Percentiles rank a stretch among this genome's conserved stretches.
Evolutionary conservation across 1,284 basidiomycete genomes (phyloP).

Genomic region (Sanguinoderma infundibulare): DNA sequence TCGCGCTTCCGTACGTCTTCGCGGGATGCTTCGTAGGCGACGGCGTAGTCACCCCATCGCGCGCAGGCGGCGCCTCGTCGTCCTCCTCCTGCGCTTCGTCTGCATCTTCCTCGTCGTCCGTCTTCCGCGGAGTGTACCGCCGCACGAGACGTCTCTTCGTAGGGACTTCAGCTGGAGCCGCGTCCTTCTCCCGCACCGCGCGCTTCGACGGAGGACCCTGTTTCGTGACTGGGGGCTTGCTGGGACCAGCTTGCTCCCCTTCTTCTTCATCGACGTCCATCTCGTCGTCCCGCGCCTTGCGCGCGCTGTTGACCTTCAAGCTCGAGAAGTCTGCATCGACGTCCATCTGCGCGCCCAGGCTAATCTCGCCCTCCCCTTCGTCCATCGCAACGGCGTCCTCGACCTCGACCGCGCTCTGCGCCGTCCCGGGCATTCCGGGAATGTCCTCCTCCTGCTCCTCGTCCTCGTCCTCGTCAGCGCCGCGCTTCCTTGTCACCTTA

Average conservation of each 20-base stretch:
- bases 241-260: conserved; percentile 11
- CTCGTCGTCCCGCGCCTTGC: not conserved
- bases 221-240: conserved; percentile 15
- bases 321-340: conserved; percentile 31
- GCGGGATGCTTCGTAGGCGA: conserved; percentile 8
- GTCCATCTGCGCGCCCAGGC: conserved; percentile 26
- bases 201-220: conserved; percentile 14
- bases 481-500: not conserved
- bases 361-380: conserved; percentile 27
- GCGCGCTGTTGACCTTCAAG: not conserved
- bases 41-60: conserved; percentile 1
- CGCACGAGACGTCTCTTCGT: conserved; percentile 21
- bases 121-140: conserved; percentile 14
- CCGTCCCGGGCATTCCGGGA: conserved; percentile 12
- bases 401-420: conserved; percentile 28
- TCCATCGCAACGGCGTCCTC: conserved; percentile 27
- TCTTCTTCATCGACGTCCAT: conserved; percentile 30
- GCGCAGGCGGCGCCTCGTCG: not conserved
- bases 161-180: not conserved
- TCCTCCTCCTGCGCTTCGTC: not conserved
- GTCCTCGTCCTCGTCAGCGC: not conserved
- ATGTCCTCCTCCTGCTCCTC: conserved; percentile 4
- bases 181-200: not conserved
- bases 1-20: conserved; percentile 19
- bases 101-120: conserved; percentile 19